These are phyloP conservation scores for Mycogone perniciosa DNA, from an alignment of 2,329 filamentous ascomycete species.

Conservation along the genomic window DNA sequence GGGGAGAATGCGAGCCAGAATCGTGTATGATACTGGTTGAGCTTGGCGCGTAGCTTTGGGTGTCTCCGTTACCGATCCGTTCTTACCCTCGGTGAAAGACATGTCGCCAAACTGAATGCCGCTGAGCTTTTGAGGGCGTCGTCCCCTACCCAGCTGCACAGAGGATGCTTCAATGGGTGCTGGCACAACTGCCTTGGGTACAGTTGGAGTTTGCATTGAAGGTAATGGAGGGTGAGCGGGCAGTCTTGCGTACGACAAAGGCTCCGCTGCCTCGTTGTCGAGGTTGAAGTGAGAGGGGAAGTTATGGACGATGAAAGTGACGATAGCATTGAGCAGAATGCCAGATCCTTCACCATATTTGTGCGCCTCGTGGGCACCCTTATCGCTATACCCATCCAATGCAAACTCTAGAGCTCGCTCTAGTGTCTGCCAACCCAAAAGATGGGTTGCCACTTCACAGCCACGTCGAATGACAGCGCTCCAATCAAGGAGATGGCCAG, in stretches of 20 bases:
- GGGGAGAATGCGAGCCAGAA: conserved; percentile 60
- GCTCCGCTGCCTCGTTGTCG: conserved; percentile 38
- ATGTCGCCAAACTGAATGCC: conserved; percentile 69
- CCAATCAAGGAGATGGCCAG: conserved; percentile 53
- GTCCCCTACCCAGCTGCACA: conserved; percentile 30
- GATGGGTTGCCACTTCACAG: conserved; percentile 50
- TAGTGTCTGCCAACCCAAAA: conserved; percentile 57
- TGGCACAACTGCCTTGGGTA: conserved; percentile 21
- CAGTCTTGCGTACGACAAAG: conserved; percentile 34
- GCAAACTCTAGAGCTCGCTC: conserved; percentile 56
- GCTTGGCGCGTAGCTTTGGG: conserved; percentile 21
- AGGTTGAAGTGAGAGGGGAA: conserved; percentile 56
- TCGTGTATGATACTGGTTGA: conserved; percentile 34
- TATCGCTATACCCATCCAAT: conserved; percentile 33
- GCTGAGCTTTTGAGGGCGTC: conserved; percentile 47
- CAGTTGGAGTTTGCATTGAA: conserved; percentile 18
- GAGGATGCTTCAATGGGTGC: conserved; percentile 25
- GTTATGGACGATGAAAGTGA: conserved; percentile 54
- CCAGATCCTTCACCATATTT: conserved; percentile 46
- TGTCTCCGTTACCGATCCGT: conserved; percentile 24
- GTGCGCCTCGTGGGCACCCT: conserved; percentile 39
- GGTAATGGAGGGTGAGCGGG: conserved; percentile 22
- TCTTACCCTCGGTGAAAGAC: conserved; percentile 29
- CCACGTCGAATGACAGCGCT: conserved; percentile 50
- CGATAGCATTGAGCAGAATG: conserved; percentile 46